Base-by-base conservation (phyloP, 208 protist genomes). In the Leptomonas seymouri region DNA sequence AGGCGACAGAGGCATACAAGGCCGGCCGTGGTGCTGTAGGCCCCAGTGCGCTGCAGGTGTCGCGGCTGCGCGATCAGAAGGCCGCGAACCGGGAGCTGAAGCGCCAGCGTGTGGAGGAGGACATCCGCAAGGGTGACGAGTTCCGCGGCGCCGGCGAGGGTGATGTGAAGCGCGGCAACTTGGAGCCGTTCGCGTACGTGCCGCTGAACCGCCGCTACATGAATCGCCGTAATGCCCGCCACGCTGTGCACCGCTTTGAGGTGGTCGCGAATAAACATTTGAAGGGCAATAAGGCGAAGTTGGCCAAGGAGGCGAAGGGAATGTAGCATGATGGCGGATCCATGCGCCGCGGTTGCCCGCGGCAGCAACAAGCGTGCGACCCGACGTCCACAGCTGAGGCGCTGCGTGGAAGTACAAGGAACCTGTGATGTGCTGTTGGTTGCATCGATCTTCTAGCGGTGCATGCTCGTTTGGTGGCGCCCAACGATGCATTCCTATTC, bases 111-210 rank as follows among this genome's bases (percentile, higher is more conserved):
- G 85, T 96, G 31, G 89, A 96, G 75, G 89, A 93, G 67, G 91
- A 94, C 59, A 91, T 96, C 46, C 81, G 80, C 36, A 91, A 89
- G 74, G 91, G 91, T 53, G 91, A 96, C 20, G 91, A 96, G 75
- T 96, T 94, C 71, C 67, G 71, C 23, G 91, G 91, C 45, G 70
- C 69, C 15, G 91, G 91, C 20, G 78, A 76, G 4, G 93, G 93
- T 31, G 93, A 97, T 81, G 82, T 97, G 44, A 86, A 89, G 45
- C 86, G 88, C 21, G 93, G 93, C 27, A 90, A 82, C 63, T 18
- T 94, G 23, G 93, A 94, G 20, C 93, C 93, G 23, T 97, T 82
- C 72, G 93, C 93, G 4, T 97, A 97, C 71, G 89, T 97, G 41
- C 93, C 93, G 49, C 82, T 97, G 21, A 97, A 96, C 67, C 80